Base-by-base conservation (phyloP, 257 asterid genomes). In the Gentiana straminea region DNA sequence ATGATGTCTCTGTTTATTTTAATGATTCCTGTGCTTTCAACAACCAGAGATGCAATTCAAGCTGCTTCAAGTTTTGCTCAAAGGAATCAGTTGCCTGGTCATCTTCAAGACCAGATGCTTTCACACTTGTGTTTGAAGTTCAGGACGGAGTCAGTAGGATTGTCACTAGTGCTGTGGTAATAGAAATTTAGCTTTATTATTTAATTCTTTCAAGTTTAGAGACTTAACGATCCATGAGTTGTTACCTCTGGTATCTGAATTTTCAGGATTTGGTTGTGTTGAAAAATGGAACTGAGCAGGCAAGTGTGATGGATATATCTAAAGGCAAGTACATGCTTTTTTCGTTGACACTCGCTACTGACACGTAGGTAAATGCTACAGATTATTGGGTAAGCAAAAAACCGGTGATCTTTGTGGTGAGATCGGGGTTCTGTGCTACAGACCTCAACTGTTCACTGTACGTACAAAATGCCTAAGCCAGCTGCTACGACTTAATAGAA, bases 371-470 rank as follows among this genome's bases (percentile, higher is more conserved):
- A 10, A 66, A 70, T 73, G n/a, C 51, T 79, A 46, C 86, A 86
- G 95, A 77, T 81, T 54, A 65, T 82, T 43, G 97, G 97, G 45
- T 82, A 85, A 73, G 95, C 94, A 12, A 80, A 71, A 71, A 74
- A 66, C 84, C 2, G 97, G 99, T 13, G 95, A 86, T 9, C 72
- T 80, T n/a, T 81, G 88, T 66, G 99, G 97, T 52, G 99, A 92
- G 72, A 85, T 92, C 47, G 95, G 99, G 45, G 94, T 83, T 56
- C 82, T 92, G 37, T 92, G 97, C 58, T 85, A 77, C 57, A 74
- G 86, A 74, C 95, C 99, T 64, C 99, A 92, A 67, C 68, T 81
- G 35, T 92, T 85, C 74, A 85, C 97, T 0, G 97, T 86, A 53
- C 75, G 97, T 52, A 92, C 99, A 0, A 85, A 73, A 59, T 70